Base-by-base conservation (phyloP, 192 early-diverging fungal species). In the Phlyctochytrium bullatum region DNA sequence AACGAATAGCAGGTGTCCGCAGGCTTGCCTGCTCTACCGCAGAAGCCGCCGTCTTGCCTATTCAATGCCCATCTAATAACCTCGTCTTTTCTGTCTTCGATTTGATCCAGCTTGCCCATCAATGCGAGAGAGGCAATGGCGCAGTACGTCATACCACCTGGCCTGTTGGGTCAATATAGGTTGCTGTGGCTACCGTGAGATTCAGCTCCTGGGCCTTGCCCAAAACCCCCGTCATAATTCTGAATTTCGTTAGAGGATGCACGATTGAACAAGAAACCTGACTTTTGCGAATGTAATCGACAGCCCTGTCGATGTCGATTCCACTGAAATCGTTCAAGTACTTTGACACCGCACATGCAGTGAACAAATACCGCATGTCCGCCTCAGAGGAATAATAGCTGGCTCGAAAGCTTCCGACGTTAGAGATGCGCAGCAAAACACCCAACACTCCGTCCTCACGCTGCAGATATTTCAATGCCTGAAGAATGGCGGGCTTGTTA, bases 1-100 rank as follows among this genome's bases (percentile, higher is more conserved):
- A 96, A 99, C 6, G 93, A 90, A 75, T 99, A 99, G 74, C 98
- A 99, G 14, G 91, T 92, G 69, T 99, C 98, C 25, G 86, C 77
- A 1, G 78, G 73, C 73, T 99, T 99, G 69, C 92, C 91, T 10
- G 81, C 74, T 36, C 98, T 74, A 2, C 98, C 98, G 67, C 94
- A 90, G 78, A 95, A 99, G 2, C 98, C 98, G 28, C 73, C 78
- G 35, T 70, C 67, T n/a, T 96, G 94, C n/a, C 91, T 79, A 24
- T 74, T 71, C 53, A 98, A 56, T 34, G 91, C 80, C 98, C 98
- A 98, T 34, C 74, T 67, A 32, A 81, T 88, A 73, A 33, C 80
- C 74, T 31, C 78, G 69, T 60, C 80, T 73, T 65, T 74, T 80
- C 68, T 60, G 12, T 14, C 59, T n/a, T 80, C 73, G 3, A 60